Conservation (phyloP, 768 basidiomycete species). For the Trametes villosa region DNA sequence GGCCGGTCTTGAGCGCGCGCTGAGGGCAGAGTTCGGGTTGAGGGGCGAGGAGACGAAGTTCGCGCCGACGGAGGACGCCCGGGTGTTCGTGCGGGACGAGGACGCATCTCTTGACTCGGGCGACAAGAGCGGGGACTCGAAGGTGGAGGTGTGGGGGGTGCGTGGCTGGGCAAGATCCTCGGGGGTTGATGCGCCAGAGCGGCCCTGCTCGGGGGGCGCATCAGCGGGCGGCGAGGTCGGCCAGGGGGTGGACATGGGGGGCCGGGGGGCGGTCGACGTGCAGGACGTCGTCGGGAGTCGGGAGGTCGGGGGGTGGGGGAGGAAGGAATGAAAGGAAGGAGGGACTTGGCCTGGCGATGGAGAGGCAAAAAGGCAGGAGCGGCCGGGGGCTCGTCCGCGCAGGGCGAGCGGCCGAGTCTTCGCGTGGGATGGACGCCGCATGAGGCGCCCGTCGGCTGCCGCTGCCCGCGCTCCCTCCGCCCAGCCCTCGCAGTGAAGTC, state of each 20-base stretch:
- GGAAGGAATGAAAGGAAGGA: constrained; percentile 16
- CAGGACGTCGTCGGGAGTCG: not conserved
- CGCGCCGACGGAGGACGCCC: constrained; percentile 33
- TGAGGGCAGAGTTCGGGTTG: constrained; percentile 46
- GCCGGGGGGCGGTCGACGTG: constrained; percentile 2
- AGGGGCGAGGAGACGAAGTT: constrained; percentile 57
- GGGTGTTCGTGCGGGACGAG: constrained; percentile 19
- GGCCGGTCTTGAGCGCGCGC: constrained; percentile 42
- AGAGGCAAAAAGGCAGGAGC: not conserved
- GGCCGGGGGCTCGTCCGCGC: not conserved
- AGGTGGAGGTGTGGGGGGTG: constrained; percentile 31
- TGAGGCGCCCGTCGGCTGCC: constrained; percentile 14
- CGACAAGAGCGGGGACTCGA: constrained; percentile 39
- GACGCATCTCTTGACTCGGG: constrained; percentile 19
- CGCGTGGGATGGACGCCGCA: not conserved
- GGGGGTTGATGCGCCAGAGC: constrained; percentile 25
- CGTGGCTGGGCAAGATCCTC: constrained; percentile 23
- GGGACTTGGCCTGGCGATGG: not conserved
- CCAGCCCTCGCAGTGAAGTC: not conserved
- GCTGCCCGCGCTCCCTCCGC: constrained; percentile 5
- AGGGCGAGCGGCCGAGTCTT: not conserved
- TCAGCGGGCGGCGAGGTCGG: constrained; percentile 23
- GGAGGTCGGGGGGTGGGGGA: constrained; percentile 1
- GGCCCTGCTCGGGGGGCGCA: constrained; percentile 15
- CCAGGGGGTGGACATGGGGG: constrained; percentile 15